Percentiles rank a stretch among this genome's conserved stretches.
Conservation (phyloP, 2,329 filamentous ascomycete genomes). For the Fusarium sp. region DNA sequence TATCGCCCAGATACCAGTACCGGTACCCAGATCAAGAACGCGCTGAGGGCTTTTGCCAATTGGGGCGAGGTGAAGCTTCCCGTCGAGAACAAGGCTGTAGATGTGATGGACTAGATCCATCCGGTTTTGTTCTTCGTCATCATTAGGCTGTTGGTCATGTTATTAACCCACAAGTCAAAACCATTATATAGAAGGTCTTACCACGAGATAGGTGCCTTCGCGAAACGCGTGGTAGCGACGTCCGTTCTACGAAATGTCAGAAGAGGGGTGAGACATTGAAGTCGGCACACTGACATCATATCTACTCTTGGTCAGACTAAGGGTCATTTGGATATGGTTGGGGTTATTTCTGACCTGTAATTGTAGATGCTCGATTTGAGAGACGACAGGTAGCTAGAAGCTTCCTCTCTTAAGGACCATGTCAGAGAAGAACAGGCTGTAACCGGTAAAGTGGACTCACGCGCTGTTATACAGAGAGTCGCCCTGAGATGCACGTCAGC, state of each 20-base stretch:
- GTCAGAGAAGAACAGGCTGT: not conserved
- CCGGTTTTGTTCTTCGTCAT: constrained; percentile 14
- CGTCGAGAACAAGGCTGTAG: constrained; percentile 3
- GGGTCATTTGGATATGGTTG: accelerated
- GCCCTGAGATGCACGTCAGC: not conserved
- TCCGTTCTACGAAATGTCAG: not conserved
- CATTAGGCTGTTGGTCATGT: not conserved
- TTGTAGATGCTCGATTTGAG: constrained; percentile 25
- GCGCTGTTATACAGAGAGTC: not conserved
- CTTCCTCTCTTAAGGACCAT: not conserved
- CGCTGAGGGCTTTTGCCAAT: not conserved
- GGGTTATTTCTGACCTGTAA: constrained; percentile 4
- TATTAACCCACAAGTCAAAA: not conserved
- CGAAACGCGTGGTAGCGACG: constrained; percentile 30
- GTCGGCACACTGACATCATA: constrained; percentile 4
- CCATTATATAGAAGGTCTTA: not conserved
- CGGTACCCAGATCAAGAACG: constrained; percentile 13
- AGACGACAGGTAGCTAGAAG: constrained; percentile 16
- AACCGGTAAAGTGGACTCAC: not conserved
- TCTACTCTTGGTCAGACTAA: not conserved
- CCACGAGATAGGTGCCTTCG: constrained; percentile 20
- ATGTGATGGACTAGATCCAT: constrained; percentile 21
- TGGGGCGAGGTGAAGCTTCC: constrained; percentile 1
- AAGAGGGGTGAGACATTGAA: accelerated
- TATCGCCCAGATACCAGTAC: constrained; percentile 19